Percentiles rank a stretch among this genome's conserved stretches.
These are phyloP conservation scores for Neoconidiobolus thromboides DNA, from an alignment of 371 early-diverging fungal species.

Conservation along the genomic window DNA sequence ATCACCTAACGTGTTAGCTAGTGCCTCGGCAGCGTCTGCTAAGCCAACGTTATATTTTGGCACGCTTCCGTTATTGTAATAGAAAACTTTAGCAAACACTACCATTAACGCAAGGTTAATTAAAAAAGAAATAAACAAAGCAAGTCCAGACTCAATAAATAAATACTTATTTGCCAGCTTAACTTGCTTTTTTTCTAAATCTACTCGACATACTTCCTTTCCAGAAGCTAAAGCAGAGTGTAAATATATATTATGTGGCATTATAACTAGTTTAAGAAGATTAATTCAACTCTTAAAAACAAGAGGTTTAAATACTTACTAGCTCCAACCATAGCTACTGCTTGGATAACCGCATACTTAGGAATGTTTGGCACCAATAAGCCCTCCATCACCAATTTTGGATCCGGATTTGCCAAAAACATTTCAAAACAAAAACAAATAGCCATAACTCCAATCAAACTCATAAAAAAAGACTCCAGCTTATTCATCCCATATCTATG, in stretches of 20 bases:
- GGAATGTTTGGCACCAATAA: constrained; percentile 36
- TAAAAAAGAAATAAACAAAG: constrained; percentile 37
- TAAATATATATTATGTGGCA: constrained; percentile 61
- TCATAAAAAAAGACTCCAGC: constrained; percentile 40
- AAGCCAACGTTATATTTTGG: constrained; percentile 20
- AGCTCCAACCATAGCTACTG: constrained; percentile 47
- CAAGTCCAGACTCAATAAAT: constrained; percentile 40
- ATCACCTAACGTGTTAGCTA: constrained; percentile 28
- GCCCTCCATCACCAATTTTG: constrained; percentile 29
- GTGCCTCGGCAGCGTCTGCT: constrained; percentile 36
- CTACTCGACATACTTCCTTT: background rate
- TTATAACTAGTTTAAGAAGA: constrained; percentile 16
- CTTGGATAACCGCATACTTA: constrained; percentile 30
- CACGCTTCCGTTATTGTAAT: constrained; percentile 12
- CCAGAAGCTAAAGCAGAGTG: constrained; percentile 18
- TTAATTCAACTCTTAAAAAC: constrained; percentile 5
- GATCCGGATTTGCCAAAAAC: constrained; percentile 29
- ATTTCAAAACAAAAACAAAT: constrained; percentile 48
- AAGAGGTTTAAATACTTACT: background rate
- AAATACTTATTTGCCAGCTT: constrained; percentile 47
- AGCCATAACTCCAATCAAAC: constrained; percentile 37
- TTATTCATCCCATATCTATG: constrained; percentile 42
- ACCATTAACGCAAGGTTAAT: constrained; percentile 55
- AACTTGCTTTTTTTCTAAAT: constrained; percentile 18
- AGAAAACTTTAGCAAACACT: constrained; percentile 44